phyloP scores from a whole-genome alignment of 495 filamentous ascomycete species.

The Platismatia glauca region DNA sequence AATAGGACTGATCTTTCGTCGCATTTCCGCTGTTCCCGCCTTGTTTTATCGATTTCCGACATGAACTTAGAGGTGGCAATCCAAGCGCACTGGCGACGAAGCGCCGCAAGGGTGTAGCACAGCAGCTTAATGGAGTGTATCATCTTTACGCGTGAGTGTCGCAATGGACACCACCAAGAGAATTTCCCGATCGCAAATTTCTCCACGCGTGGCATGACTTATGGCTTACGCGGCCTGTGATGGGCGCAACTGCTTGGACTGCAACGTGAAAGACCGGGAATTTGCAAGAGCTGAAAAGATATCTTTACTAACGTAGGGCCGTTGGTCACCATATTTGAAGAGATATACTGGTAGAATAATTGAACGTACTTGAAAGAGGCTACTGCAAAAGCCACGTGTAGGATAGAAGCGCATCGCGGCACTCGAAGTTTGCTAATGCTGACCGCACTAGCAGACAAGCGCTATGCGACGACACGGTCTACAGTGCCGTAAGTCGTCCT shows the following conservation, averaged over 20 bases:
- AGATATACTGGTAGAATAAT: too few relatives aligned
- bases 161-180: not conserved
- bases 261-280: not conserved
- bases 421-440: not conserved
- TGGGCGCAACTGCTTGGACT: too few relatives aligned
- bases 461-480: not conserved
- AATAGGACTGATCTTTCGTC: not conserved
- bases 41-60: slow-evolving; percentile 1
- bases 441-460: not conserved
- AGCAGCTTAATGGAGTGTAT: not conserved
- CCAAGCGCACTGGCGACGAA: slow-evolving; percentile 3
- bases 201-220: not conserved
- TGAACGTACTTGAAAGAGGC: too few relatives aligned
- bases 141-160: not conserved
- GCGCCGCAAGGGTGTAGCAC: not conserved
- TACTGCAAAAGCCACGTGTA: not conserved
- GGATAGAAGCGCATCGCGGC: not conserved
- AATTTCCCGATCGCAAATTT: not conserved
- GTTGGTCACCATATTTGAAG: too few relatives aligned
- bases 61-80: not conserved
- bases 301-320: too few relatives aligned
- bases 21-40: not conserved
- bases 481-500: not conserved
- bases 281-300: too few relatives aligned
- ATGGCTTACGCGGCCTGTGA: not conserved